phyloP scores from a whole-genome alignment of 495 filamentous ascomycete genomes.

The Daldinia childiae region DNA sequence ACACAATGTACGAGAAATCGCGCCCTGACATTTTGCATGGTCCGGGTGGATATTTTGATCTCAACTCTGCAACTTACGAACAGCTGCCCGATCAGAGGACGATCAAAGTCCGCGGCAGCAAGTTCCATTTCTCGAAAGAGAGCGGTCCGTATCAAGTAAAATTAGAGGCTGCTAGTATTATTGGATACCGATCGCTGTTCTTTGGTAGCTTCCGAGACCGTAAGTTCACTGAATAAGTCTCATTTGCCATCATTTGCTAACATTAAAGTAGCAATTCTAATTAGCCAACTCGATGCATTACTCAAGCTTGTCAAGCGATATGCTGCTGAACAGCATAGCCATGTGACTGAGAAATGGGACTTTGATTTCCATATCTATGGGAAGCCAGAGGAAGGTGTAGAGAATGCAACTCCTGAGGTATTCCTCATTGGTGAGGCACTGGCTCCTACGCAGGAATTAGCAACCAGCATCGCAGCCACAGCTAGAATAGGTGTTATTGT shows the following conservation, averaged over 20 bases:
- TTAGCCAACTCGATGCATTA: constrained; percentile 51
- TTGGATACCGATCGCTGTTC: constrained; percentile 57
- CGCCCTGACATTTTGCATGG: constrained; percentile 57
- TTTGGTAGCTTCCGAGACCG: constrained; percentile 59
- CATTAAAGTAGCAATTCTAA: constrained; percentile 49
- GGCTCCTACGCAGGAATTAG: constrained; percentile 53
- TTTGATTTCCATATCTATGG: constrained; percentile 58
- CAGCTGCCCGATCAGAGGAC: constrained; percentile 52
- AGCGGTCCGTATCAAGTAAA: constrained; percentile 55
- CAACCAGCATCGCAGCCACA: constrained; percentile 49
- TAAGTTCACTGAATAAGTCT: constrained; percentile 15
- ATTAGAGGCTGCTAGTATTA: constrained; percentile 53
- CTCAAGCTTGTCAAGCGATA: constrained; percentile 44
- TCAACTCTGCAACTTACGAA: constrained; percentile 51
- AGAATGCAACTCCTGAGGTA: constrained; percentile 44
- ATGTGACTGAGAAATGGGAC: constrained; percentile 42
- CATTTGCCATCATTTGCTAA: constrained; percentile 13
- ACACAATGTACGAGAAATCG: constrained; percentile 63
- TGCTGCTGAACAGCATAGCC: constrained; percentile 37
- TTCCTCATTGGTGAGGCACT: constrained; percentile 56
- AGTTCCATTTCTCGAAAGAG: constrained; percentile 45
- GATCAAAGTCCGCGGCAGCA: constrained; percentile 51
- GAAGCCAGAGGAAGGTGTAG: constrained; percentile 39
- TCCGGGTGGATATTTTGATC: constrained; percentile 57
- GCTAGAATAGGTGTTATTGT: constrained; percentile 48